A percentile compares a stretch with the other conserved stretches of the same genome.
phyloP scores from a whole-genome alignment of 1,284 basidiomycete species.

The Cerioporus squamosus region DNA sequence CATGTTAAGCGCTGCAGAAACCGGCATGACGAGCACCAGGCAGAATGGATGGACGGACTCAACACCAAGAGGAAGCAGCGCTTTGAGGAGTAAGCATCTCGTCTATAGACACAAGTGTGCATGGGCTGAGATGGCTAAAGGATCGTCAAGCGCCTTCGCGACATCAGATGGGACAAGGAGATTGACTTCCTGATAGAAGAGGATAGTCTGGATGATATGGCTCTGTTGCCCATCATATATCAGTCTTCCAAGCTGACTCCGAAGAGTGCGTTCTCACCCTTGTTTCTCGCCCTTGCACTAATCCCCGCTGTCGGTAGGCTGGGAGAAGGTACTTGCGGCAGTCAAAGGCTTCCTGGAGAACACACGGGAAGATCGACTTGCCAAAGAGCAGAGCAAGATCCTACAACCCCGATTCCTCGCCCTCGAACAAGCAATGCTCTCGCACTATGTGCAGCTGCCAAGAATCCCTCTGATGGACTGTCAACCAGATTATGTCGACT shows the following conservation, averaged over 20 bases:
- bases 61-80: background rate
- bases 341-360: background rate
- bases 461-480: conserved; percentile 1
- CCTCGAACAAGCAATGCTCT: background rate
- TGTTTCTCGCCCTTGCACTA: background rate
- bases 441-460: conserved; percentile 5
- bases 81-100: background rate
- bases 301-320: background rate
- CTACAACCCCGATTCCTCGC: background rate
- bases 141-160: background rate
- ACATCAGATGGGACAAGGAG: conserved; percentile 1
- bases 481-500: background rate
- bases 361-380: background rate
- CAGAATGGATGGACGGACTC: background rate
- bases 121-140: background rate
- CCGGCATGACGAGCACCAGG: background rate
- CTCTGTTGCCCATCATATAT: background rate
- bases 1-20: background rate
- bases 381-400: background rate
- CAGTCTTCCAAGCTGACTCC: conserved; percentile 7
- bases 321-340: background rate
- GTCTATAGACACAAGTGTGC: background rate
- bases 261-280: background rate
- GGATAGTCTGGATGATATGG: background rate
- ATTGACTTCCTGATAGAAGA: conserved; percentile 4